Evolutionary conservation across 768 basidiomycete species (phyloP).

Genomic region (Lactarius quietus): DNA sequence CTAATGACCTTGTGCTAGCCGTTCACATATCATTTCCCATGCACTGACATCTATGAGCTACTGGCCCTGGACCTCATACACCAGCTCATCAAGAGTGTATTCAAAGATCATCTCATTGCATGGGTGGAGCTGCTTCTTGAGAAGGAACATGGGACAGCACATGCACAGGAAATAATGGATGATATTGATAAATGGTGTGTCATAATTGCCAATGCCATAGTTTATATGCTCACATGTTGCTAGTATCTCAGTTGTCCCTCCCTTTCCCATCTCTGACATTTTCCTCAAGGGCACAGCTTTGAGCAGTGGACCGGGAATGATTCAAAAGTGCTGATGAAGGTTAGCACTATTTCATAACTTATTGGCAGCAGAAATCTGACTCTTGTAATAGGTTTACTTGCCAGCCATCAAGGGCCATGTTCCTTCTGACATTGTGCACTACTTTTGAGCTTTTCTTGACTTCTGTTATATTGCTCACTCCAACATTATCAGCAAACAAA

Average conservation of each 20-base stretch:
- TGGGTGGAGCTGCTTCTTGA: neutral
- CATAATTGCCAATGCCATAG: rapidly evolving
- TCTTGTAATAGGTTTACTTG: neutral
- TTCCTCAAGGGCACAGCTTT: neutral
- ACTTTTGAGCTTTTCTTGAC: too few species aligned
- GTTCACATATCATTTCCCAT: neutral
- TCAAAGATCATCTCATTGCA: neutral
- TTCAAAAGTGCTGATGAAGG: slow-evolving; percentile 15
- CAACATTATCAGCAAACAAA: too few species aligned
- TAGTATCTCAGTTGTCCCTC: neutral
- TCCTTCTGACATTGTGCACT: too few species aligned
- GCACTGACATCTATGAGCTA: neutral
- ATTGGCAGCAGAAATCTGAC: too few species aligned
- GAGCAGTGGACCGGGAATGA: neutral
- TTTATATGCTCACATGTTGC: neutral
- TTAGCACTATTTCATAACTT: too few species aligned
- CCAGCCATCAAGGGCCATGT: neutral
- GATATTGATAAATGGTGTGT: neutral
- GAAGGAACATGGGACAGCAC: neutral
- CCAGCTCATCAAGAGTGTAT: neutral
- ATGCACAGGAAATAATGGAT: neutral
- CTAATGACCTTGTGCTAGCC: neutral
- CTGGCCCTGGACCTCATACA: neutral
- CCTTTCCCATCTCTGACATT: neutral
- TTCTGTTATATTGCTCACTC: too few species aligned